Conservation (phyloP, 2,329 filamentous ascomycete genomes). For the Colletotrichum musicola region DNA sequence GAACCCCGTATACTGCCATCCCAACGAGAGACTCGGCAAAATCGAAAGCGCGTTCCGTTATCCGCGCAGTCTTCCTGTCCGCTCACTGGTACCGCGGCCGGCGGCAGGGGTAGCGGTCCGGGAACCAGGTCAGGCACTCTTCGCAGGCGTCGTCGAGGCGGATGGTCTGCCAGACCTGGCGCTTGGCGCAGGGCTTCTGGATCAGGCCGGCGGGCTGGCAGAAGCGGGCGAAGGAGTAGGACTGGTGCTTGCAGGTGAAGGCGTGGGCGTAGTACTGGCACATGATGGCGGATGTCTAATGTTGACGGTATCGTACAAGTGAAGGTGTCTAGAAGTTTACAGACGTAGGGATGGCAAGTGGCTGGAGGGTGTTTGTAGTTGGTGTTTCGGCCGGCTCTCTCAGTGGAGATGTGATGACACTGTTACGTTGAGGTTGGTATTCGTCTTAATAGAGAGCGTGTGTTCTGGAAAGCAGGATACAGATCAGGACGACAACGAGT, state of each 20-base stretch:
- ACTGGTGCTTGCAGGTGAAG: constrained; percentile 51
- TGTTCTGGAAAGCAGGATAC: too few relatives aligned
- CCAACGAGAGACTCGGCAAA: too few relatives aligned
- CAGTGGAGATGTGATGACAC: too few relatives aligned
- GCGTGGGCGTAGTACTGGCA: constrained; percentile 55
- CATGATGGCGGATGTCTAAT: constrained; percentile 43
- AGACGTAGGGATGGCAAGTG: too few relatives aligned
- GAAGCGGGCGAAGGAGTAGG: constrained; percentile 51
- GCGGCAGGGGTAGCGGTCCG: constrained; percentile 43
- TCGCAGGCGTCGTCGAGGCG: constrained; percentile 51
- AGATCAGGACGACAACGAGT: too few relatives aligned
- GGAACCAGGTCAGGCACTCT: constrained; percentile 48
- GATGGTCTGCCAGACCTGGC: constrained; percentile 53
- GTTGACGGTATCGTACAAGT: background rate
- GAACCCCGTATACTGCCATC: too few relatives aligned
- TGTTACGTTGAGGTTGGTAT: too few relatives aligned
- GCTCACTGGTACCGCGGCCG: constrained; percentile 31
- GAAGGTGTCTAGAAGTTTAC: background rate
- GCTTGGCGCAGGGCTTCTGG: constrained; percentile 51
- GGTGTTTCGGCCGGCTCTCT: too few relatives aligned
- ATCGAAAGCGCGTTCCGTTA: background rate
- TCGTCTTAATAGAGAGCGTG: too few relatives aligned
- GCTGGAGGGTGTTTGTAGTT: too few relatives aligned
- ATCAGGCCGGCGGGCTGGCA: constrained; percentile 51
- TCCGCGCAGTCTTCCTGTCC: background rate